These are phyloP conservation scores for Calonectria crousiana DNA, from an alignment of 2,329 filamentous ascomycete species.

Conservation along the genomic window DNA sequence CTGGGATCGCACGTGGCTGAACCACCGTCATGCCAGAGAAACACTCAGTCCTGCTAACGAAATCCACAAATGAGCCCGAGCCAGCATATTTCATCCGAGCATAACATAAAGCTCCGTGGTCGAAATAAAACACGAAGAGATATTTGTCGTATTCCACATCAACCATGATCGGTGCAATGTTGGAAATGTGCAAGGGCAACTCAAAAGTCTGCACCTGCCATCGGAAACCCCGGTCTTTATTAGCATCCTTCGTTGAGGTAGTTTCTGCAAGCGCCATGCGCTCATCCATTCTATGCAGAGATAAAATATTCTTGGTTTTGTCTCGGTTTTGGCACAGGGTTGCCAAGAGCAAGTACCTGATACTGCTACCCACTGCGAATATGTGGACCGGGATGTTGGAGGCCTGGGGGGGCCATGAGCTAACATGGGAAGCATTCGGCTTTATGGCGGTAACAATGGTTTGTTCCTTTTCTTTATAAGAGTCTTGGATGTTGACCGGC, in stretches of 20 bases:
- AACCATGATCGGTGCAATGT: background rate
- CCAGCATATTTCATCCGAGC: conserved; percentile 5
- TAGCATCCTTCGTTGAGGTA: background rate
- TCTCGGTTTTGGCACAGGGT: background rate
- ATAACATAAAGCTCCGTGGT: background rate
- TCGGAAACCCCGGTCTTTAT: conserved; percentile 4
- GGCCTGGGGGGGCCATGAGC: background rate
- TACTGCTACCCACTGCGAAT: background rate
- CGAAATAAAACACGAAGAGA: conserved; percentile 9
- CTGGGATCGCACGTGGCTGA: background rate
- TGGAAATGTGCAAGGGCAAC: background rate
- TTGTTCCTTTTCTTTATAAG: background rate
- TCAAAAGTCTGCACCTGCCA: conserved; percentile 19
- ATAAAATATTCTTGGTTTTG: background rate
- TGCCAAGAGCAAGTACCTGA: background rate
- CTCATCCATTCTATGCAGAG: background rate
- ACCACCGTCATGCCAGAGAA: background rate
- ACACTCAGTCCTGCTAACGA: conserved; percentile 1
- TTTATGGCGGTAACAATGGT: background rate
- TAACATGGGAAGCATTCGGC: background rate
- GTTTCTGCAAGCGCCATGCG: background rate
- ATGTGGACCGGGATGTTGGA: background rate
- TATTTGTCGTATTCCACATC: background rate
- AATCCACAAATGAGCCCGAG: conserved; percentile 6
- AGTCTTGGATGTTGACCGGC: background rate